Conservation (phyloP, 768 basidiomycete species). For the Imleria badia region DNA sequence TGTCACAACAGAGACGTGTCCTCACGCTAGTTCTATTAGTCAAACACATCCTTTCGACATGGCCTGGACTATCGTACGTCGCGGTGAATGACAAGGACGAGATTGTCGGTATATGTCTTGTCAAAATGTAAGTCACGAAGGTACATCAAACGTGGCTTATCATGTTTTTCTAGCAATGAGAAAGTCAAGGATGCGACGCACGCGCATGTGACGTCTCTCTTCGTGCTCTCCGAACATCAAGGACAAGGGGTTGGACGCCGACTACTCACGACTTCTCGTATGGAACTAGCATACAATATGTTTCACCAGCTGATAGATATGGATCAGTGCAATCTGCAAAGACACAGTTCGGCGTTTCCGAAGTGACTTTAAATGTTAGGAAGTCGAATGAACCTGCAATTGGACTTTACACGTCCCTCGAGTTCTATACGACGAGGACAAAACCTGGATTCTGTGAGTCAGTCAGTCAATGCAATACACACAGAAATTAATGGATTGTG, state of each 20-base stretch:
- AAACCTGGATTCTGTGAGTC: constrained; percentile 3
- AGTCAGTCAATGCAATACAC: not conserved
- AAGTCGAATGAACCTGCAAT: constrained; percentile 13
- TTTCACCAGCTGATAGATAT: not conserved
- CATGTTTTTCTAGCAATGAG: constrained; percentile 6
- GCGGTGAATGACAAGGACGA: not conserved
- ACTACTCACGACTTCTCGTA: constrained; percentile 5
- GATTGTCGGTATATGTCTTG: constrained; percentile 8
- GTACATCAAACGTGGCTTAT: not conserved
- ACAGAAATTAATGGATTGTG: not conserved
- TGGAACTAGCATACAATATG: not conserved
- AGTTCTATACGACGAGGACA: not conserved
- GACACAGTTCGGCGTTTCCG: not conserved
- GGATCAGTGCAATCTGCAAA: constrained; percentile 1
- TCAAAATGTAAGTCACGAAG: constrained; percentile 5
- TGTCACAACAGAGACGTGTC: not conserved
- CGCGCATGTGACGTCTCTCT: constrained; percentile 5
- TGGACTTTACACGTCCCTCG: constrained; percentile 4
- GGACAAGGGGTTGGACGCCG: constrained; percentile 1
- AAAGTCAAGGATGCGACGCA: not conserved
- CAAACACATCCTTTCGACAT: not conserved
- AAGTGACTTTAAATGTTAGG: constrained; percentile 5
- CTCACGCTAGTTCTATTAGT: not conserved
- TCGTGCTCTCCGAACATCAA: constrained; percentile 8
- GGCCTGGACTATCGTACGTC: constrained; percentile 2